Conservation (phyloP, 371 early-diverging fungal genomes). For the Chytridium lagenaria region DNA sequence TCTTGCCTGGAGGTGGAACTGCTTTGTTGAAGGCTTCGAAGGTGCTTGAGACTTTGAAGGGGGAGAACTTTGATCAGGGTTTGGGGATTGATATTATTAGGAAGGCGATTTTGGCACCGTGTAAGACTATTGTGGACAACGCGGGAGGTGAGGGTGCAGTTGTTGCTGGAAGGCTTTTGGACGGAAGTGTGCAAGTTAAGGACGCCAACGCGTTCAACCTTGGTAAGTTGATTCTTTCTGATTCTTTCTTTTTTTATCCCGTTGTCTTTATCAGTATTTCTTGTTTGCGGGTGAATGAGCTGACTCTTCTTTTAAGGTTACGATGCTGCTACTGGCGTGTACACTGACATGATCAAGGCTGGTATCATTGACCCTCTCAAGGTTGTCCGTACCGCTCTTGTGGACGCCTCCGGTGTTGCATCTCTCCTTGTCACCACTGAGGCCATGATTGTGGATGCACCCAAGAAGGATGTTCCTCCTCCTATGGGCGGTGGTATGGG, state of each 20-base stretch:
- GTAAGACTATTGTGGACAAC: constrained; percentile 93
- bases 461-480: constrained; percentile 65
- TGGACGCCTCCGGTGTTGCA: constrained; percentile 95
- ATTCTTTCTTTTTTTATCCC: too few species aligned
- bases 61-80: constrained; percentile 96
- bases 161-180: constrained; percentile 92
- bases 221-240: too few species aligned
- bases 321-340: constrained; percentile 90
- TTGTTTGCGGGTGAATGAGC: neutral
- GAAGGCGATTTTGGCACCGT: constrained; percentile 91
- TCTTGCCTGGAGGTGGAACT: constrained; percentile 97
- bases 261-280: constrained; percentile 5
- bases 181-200: constrained; percentile 53
- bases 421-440: constrained; percentile 95
- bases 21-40: constrained; percentile 92
- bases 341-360: constrained; percentile 92
- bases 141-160: too few species aligned
- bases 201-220: constrained; percentile 71
- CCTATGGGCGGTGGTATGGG: constrained; percentile 52
- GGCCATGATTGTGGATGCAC: constrained; percentile 96
- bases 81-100: constrained; percentile 94
- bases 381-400: constrained; percentile 95
- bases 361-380: constrained; percentile 98
- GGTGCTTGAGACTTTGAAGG: constrained; percentile 76
- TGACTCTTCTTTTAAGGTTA: constrained; percentile 63